phyloP scores from a whole-genome alignment of 176 grass and related monocot species.

The Leersia perrieri region DNA sequence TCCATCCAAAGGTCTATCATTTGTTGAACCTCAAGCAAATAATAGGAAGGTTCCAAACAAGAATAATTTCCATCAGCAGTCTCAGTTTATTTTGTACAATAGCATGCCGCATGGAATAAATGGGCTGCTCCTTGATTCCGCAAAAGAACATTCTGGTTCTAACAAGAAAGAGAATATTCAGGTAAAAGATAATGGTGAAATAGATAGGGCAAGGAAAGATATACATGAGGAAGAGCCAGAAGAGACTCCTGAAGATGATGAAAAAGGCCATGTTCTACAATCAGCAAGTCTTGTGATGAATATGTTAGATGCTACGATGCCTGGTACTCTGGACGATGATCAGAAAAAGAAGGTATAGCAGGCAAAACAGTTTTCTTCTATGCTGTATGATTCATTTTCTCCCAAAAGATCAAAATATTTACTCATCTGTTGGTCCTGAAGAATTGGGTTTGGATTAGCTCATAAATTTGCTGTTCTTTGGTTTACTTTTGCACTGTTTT shows the following conservation, averaged over 20 bases:
- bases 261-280: slow-evolving; percentile 70
- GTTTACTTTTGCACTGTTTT: neutral
- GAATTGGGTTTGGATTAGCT: neutral
- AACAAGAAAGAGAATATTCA: slow-evolving; percentile 37
- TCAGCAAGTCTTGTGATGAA: slow-evolving; percentile 76
- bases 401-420: neutral
- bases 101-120: slow-evolving; percentile 47
- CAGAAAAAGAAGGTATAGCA: slow-evolving; percentile 71
- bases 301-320: slow-evolving; percentile 93
- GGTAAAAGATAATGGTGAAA: slow-evolving; percentile 29
- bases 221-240: slow-evolving; percentile 32
- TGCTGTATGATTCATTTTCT: neutral
- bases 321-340: slow-evolving; percentile 74
- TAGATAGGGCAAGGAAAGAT: slow-evolving; percentile 21
- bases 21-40: slow-evolving; percentile 48
- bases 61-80: slow-evolving; percentile 17
- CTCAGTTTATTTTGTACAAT: slow-evolving; percentile 41
- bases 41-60: slow-evolving; percentile 31
- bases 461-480: neutral
- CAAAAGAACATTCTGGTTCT: slow-evolving; percentile 43
- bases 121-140: slow-evolving; percentile 55
- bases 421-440: neutral
- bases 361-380: neutral
- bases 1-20: slow-evolving; percentile 77
- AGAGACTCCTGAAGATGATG: slow-evolving; percentile 49